phyloP scores from a whole-genome alignment of 257 asterid genomes.

The Petunia secreta region DNA sequence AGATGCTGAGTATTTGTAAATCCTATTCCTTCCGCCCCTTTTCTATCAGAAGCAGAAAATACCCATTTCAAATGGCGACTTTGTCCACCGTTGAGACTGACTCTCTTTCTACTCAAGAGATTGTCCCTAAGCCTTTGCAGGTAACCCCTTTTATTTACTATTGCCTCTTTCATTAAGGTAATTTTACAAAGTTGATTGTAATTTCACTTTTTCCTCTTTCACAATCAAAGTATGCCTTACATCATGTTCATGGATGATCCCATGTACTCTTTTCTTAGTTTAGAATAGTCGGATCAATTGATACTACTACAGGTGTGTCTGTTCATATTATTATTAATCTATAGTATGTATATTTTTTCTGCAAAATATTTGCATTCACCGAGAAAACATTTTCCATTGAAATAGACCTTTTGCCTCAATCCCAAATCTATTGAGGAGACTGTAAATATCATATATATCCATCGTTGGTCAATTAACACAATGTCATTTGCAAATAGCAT shows the following conservation, averaged over 20 bases:
- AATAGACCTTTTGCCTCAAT: not conserved
- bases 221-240: not conserved
- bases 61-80: conserved; percentile 54
- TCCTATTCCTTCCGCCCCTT: conserved; percentile 33
- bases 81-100: conserved; percentile 48
- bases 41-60: conserved; percentile 25
- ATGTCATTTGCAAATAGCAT: not conserved
- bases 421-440: not conserved
- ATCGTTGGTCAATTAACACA: not conserved
- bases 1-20: conserved; percentile 44
- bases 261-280: not conserved
- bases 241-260: not conserved
- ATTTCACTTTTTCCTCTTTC: not conserved
- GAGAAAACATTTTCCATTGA: not conserved
- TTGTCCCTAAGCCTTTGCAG: conserved; percentile 61
- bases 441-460: not conserved
- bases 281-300: not conserved
- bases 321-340: too few relatives aligned
- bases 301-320: too few relatives aligned
- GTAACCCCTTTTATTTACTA: conserved; percentile 37
- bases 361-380: too few relatives aligned
- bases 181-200: conserved; percentile 6
- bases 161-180: not conserved
- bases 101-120: conserved; percentile 39
- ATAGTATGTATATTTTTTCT: too few relatives aligned